These are phyloP conservation scores for Ziziphus jujuba DNA, from an alignment of 306 rosid species.

Conservation along the genomic window DNA sequence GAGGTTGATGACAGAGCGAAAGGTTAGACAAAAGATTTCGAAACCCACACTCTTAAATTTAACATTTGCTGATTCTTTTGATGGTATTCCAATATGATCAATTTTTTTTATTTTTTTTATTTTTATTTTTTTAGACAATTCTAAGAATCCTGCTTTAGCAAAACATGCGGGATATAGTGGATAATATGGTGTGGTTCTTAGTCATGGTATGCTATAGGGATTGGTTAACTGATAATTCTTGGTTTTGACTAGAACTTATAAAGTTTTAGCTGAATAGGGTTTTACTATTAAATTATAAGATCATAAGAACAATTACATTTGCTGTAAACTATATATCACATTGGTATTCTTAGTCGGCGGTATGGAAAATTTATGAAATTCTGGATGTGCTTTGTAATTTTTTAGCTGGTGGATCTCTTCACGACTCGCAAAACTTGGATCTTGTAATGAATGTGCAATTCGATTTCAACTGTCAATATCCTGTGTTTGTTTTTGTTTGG, in stretches of 20 bases:
- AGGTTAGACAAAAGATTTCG: conserved; percentile 50
- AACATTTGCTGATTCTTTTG: neutral
- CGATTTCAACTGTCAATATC: neutral
- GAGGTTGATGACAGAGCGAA: conserved; percentile 91
- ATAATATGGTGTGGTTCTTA: neutral
- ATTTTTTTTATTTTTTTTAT: too few species aligned
- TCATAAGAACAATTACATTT: too few species aligned
- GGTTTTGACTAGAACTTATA: neutral
- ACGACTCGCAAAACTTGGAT: neutral
- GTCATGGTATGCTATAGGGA: too few species aligned
- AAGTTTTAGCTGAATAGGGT: too few species aligned
- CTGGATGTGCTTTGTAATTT: too few species aligned
- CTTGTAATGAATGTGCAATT: neutral
- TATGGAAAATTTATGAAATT: too few species aligned
- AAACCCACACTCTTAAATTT: neutral
- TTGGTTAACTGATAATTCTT: neutral
- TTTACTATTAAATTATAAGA: too few species aligned
- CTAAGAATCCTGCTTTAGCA: neutral
- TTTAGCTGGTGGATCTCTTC: neutral
- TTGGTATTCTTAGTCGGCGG: too few species aligned
- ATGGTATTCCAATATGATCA: too few species aligned
- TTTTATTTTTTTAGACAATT: too few species aligned
- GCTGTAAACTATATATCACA: too few species aligned
- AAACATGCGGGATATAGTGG: neutral
- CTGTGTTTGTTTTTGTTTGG: neutral